phyloP scores from a whole-genome alignment of 805 yeast genomes.

The Millerago galiae region DNA sequence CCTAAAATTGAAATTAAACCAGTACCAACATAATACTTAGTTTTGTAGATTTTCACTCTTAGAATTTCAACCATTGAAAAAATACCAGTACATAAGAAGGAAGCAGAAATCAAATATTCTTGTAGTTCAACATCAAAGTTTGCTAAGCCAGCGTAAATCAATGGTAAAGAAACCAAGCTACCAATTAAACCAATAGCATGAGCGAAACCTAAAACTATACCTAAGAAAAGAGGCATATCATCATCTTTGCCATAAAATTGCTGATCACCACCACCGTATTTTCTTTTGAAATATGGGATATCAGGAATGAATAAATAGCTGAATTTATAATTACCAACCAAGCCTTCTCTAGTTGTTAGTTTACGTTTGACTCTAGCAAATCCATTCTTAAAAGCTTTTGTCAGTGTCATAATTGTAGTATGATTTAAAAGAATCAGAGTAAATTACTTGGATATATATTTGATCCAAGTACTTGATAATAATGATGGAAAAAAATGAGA shows the following conservation, averaged over 20 bases:
- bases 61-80: constrained; percentile 73
- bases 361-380: constrained; percentile 21
- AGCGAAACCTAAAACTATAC: constrained; percentile 77
- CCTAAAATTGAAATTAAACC: constrained; percentile 89
- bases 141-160: constrained; percentile 61
- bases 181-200: constrained; percentile 89
- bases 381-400: neutral
- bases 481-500: neutral
- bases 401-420: neutral
- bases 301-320: constrained; percentile 72
- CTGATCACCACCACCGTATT: constrained; percentile 43
- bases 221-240: constrained; percentile 76
- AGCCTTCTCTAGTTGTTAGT: constrained; percentile 70
- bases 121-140: constrained; percentile 42
- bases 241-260: constrained; percentile 81
- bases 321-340: constrained; percentile 82
- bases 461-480: too few relatives aligned
- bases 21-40: constrained; percentile 78
- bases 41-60: constrained; percentile 65
- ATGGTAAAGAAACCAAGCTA: constrained; percentile 83
- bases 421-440: neutral
- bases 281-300: constrained; percentile 53
- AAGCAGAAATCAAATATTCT: constrained; percentile 65
- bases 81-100: constrained; percentile 64
- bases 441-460: too few relatives aligned